Base-by-base conservation (phyloP, 2,329 filamentous ascomycete genomes). In the Pseudogymnoascus sp. region DNA sequence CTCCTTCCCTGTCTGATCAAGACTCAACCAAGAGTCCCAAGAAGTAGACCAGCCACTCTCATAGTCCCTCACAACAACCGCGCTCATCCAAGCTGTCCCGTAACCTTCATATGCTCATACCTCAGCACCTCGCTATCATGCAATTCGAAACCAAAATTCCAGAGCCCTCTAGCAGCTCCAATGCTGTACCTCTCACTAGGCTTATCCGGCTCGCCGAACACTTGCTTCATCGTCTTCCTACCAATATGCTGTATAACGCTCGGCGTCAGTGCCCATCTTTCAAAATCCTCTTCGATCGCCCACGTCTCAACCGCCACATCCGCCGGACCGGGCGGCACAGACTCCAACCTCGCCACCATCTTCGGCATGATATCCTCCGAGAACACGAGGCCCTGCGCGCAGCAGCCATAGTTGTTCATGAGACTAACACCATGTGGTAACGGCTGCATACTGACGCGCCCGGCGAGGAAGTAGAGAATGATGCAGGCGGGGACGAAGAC, bases 331-430 rank as follows among this genome's bases (percentile, higher is more conserved):
- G 62, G 58, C 9, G 59, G 58, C 36, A 33, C 61, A 8, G 61
- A 48, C 59, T 61, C 33, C n/a, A 61, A 61, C 37, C 31, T 61
- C 4, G 67, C 64, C 2, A 76, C 62, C 13, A 75, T 71, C 1
- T 68, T 69, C 5, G 65, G 62, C 27, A 65, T 52, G n/a, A 61
- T 64, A 4, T 62, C 25, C 13, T 61, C 35, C 3, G 74, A 72
- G 37, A 74, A 74, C 2, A 75, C 69, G 1, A 75, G 65, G 0
- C 74, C 74, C 61, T 76, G 74, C 0, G 74, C 71, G 61, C 74
- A 76, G 63, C 74, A 76, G 0, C 74, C 74, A 42, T 75, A 76
- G 4, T 68, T 67, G 9, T 72, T 70, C 74, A 76, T 76, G 65
- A 73, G 70, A 5, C 71, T 69, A 0, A 74, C 70, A 21, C 64